These are phyloP conservation scores for Globisporangium ultimum DNA, from an alignment of 352 stramenopile genomes.

Conservation along the genomic window DNA sequence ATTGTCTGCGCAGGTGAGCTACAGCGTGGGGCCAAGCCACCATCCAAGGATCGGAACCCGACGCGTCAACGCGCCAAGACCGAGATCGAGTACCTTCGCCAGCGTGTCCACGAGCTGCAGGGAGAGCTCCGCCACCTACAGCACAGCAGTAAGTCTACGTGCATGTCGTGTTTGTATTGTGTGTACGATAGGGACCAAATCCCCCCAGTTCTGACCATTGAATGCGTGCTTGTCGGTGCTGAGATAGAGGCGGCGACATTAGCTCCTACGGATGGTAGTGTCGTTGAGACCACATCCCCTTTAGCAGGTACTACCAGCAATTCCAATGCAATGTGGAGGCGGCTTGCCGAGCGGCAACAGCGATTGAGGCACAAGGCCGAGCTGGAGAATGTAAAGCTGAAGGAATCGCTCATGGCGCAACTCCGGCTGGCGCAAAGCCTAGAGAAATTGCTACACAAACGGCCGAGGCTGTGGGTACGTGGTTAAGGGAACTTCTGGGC, in stretches of 20 bases:
- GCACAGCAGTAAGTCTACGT: slow-evolving; percentile 1
- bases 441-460: slow-evolving; percentile 9
- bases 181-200: too few relatives aligned
- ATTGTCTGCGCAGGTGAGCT: background rate
- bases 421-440: slow-evolving; percentile 9
- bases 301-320: background rate
- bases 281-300: too few relatives aligned
- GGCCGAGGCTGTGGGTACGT: slow-evolving; percentile 14
- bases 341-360: slow-evolving; percentile 12
- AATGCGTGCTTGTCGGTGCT: background rate
- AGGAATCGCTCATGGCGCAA: slow-evolving; percentile 10
- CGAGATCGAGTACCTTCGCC: slow-evolving; percentile 9
- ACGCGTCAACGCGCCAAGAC: slow-evolving; percentile 5
- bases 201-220: background rate
- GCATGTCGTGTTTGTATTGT: background rate
- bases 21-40: background rate
- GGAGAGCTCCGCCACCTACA: slow-evolving; percentile 4
- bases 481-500: background rate
- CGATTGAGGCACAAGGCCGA: slow-evolving; percentile 9
- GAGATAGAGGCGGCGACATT: background rate
- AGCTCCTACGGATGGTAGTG: background rate
- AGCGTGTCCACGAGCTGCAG: slow-evolving; percentile 7
- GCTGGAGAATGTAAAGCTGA: slow-evolving; percentile 18
- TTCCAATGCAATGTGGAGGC: slow-evolving; percentile 8
- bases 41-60: slow-evolving; percentile 2